Percentiles rank a stretch among this genome's conserved stretches.
Conservation (phyloP, 495 filamentous ascomycete species). For the Friedmanniomyces endolithicus region DNA sequence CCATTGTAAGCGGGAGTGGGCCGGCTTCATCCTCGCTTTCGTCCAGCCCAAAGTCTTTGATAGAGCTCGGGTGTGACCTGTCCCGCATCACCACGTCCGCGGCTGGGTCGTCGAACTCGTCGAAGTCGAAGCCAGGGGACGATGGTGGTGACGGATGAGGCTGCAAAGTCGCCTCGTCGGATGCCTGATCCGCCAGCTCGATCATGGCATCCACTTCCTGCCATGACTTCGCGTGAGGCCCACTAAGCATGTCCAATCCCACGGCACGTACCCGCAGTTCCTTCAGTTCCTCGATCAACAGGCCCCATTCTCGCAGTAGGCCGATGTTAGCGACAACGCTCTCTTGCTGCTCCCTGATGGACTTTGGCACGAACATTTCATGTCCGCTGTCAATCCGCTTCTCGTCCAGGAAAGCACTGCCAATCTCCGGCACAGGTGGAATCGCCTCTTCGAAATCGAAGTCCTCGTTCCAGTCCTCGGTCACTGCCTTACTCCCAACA, state of each 20-base stretch:
- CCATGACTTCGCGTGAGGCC: slow-evolving; percentile 24
- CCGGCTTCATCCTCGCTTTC: background rate
- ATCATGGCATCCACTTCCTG: slow-evolving; percentile 35
- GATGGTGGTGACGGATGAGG: slow-evolving; percentile 28
- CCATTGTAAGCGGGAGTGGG: background rate
- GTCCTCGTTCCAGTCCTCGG: slow-evolving; percentile 35
- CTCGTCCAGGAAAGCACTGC: slow-evolving; percentile 10
- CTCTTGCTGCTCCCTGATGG: slow-evolving; percentile 31
- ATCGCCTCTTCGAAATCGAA: slow-evolving; percentile 30
- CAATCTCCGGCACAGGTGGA: background rate
- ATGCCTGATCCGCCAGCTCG: slow-evolving; percentile 33
- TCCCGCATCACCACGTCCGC: background rate
- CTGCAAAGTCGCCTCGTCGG: slow-evolving; percentile 24
- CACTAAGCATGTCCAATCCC: slow-evolving; percentile 25
- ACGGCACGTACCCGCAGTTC: slow-evolving; percentile 28
- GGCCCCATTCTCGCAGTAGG: slow-evolving; percentile 31
- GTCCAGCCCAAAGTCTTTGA: background rate
- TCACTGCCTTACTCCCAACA: slow-evolving; percentile 60
- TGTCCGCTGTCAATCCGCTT: slow-evolving; percentile 28
- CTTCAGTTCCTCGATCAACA: slow-evolving; percentile 34
- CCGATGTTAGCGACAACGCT: slow-evolving; percentile 33
- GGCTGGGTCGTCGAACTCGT: slow-evolving; percentile 26
- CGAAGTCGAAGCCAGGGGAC: slow-evolving; percentile 29
- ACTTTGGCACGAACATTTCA: slow-evolving; percentile 31
- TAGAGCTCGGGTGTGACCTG: background rate